Evolutionary conservation across 306 rosid genomes (phyloP).

Genomic region (Prunus padus): DNA sequence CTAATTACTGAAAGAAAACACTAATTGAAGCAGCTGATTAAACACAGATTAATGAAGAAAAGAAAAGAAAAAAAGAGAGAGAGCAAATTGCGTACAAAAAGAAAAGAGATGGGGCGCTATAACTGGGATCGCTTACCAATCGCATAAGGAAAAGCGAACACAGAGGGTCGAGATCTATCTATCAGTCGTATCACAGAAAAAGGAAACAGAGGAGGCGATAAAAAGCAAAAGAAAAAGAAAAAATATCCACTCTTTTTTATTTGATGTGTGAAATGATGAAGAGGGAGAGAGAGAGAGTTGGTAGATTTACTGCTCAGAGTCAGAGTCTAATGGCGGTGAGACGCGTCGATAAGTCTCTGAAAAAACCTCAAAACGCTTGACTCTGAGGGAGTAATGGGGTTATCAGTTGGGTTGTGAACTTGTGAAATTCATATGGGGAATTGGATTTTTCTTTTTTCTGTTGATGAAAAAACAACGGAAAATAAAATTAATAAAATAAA

Average conservation of each 20-base stretch:
- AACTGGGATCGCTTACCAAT: conserved; percentile 45
- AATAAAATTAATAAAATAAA: background rate
- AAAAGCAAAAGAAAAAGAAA: background rate
- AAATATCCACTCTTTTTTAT: background rate
- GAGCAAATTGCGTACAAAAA: background rate
- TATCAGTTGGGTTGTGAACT: background rate
- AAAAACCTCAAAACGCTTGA: background rate
- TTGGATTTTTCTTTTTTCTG: background rate
- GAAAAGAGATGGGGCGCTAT: background rate
- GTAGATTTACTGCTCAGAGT: background rate
- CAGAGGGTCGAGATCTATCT: conserved; percentile 44
- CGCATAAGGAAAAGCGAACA: conserved; percentile 34
- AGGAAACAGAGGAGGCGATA: background rate
- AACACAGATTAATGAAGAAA: background rate
- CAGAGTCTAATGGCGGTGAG: background rate
- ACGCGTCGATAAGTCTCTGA: conserved; percentile 1
- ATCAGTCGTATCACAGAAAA: conserved; percentile 4
- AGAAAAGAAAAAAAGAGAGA: background rate
- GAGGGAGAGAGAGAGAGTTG: background rate
- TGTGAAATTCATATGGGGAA: background rate
- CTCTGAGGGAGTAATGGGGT: background rate
- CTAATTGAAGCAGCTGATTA: background rate
- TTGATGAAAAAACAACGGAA: background rate
- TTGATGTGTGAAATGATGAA: background rate
- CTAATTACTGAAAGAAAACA: background rate